Evolutionary conservation across 2,329 filamentous ascomycete genomes (phyloP).

Genomic region (Fusarium globosum): DNA sequence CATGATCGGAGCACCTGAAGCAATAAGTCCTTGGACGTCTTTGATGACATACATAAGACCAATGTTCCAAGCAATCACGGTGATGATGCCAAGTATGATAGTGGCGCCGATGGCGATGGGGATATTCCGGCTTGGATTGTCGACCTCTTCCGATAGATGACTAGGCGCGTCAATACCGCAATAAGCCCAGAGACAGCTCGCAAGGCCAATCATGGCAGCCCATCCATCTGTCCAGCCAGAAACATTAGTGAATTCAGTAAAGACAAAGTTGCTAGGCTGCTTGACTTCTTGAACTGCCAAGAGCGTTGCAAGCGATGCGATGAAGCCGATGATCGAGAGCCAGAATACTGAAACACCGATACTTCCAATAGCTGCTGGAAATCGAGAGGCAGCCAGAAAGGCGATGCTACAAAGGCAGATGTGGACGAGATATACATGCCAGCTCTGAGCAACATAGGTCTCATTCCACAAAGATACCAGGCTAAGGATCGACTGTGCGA

Average conservation of each 20-base stretch:
- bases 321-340: neutral
- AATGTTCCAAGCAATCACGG: neutral
- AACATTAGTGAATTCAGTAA: neutral
- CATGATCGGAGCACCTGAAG: neutral
- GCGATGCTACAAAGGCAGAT: neutral
- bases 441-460: neutral
- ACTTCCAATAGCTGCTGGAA: accelerated
- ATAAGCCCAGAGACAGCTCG: neutral
- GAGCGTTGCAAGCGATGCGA: neutral
- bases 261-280: neutral
- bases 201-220: neutral
- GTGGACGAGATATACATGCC: neutral
- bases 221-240: neutral
- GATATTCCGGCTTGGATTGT: neutral
- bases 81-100: neutral
- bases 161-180: neutral
- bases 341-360: neutral
- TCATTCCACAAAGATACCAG: neutral
- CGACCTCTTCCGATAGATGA: neutral
- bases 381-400: accelerated
- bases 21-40: neutral
- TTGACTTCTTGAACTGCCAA: accelerated
- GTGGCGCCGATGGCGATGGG: neutral
- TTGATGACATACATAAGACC: neutral
- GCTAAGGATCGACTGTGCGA: accelerated